phyloP scores from a whole-genome alignment of 305 asterid species.

The Fraxinus albicans region DNA sequence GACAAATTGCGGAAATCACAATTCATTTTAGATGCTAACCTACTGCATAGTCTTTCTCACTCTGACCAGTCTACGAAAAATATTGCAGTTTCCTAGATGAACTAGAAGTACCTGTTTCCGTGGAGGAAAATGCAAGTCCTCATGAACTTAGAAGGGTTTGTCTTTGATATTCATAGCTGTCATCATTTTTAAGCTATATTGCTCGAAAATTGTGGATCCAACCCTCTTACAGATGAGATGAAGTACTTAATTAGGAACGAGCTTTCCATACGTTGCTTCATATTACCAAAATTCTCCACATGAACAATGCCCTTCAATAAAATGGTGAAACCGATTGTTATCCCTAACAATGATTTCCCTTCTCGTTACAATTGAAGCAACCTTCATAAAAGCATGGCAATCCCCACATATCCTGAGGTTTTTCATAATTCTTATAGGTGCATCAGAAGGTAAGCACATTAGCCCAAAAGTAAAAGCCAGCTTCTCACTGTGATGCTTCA shows the following conservation, averaged over 20 bases:
- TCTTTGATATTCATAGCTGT: not conserved
- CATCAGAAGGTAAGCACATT: conserved; percentile 37
- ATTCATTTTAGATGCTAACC: not conserved
- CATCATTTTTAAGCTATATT: not conserved
- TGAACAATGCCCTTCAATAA: conserved; percentile 39
- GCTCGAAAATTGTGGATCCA: not conserved
- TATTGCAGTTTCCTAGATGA: not conserved
- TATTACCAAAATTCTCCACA: conserved; percentile 49
- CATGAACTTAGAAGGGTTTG: not conserved
- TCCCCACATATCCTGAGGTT: conserved; percentile 57
- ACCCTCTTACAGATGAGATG: not conserved
- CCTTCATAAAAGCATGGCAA: conserved; percentile 50
- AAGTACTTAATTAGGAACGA: not conserved
- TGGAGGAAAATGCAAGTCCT: not conserved
- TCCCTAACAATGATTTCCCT: conserved; percentile 41
- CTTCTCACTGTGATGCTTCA: conserved; percentile 49
- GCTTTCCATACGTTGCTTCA: not conserved
- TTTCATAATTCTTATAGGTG: conserved; percentile 51
- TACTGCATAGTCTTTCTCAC: not conserved
- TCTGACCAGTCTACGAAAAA: not conserved
- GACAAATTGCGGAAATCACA: not conserved
- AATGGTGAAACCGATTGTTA: conserved; percentile 47
- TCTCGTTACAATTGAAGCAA: conserved; percentile 28
- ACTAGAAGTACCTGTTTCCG: not conserved
- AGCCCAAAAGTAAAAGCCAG: conserved; percentile 46